These are phyloP conservation scores for Penicillium desertorum DNA, from an alignment of 495 filamentous ascomycete genomes.

Conservation along the genomic window DNA sequence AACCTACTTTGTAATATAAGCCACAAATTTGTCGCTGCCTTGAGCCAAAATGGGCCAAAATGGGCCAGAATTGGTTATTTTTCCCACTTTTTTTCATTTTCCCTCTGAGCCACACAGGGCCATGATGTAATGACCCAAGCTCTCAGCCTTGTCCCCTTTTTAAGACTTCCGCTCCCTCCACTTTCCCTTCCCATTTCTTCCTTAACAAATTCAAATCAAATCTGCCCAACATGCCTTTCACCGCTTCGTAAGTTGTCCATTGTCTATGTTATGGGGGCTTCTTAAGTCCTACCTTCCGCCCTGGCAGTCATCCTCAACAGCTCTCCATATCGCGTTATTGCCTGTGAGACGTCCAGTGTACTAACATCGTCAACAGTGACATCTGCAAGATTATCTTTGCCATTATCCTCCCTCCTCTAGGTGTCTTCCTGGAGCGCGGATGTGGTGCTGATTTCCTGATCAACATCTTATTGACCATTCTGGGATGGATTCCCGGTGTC, in stretches of 20 bases:
- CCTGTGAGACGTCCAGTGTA: background rate
- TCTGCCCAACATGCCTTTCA: slow-evolving; percentile 58
- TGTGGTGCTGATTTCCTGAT: slow-evolving; percentile 80
- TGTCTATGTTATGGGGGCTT: background rate
- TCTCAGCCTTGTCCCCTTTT: slow-evolving; percentile 15
- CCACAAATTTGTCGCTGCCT: slow-evolving; percentile 9
- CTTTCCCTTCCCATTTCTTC: background rate
- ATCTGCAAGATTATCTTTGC: slow-evolving; percentile 91
- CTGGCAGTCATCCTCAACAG: background rate
- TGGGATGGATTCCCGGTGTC: slow-evolving; percentile 78
- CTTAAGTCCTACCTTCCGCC: background rate
- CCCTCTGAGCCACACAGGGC: slow-evolving; percentile 24
- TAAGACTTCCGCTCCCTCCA: slow-evolving; percentile 15
- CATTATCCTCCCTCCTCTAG: slow-evolving; percentile 82
- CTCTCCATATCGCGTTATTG: background rate
- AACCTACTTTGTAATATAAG: slow-evolving; percentile 2
- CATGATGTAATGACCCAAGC: slow-evolving; percentile 27
- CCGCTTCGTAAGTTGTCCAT: slow-evolving; percentile 54
- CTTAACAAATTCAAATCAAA: background rate
- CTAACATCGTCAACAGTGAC: slow-evolving; percentile 53
- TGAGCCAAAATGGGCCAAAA: background rate
- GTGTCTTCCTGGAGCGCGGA: slow-evolving; percentile 88
- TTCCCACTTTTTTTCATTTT: background rate
- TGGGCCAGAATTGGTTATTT: background rate
- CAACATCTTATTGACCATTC: slow-evolving; percentile 82